phyloP scores from a whole-genome alignment of 208 protist species.

The Trypanosoma conorhini region DNA sequence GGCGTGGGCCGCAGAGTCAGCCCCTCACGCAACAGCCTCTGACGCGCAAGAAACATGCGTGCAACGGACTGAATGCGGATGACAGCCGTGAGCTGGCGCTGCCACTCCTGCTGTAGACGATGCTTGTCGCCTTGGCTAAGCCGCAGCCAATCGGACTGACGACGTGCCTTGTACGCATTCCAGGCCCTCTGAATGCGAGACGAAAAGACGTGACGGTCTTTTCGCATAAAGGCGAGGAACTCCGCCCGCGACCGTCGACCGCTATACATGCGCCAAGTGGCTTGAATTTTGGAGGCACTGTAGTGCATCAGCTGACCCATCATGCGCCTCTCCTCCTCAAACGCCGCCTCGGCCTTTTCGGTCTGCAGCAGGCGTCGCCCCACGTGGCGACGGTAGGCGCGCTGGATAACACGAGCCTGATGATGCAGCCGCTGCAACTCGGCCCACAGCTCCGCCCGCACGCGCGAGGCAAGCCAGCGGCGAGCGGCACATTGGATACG shows the following conservation, averaged over 20 bases:
- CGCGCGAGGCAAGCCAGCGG: slow-evolving; percentile 32
- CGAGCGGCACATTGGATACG: slow-evolving; percentile 53
- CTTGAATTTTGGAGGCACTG: slow-evolving; percentile 61
- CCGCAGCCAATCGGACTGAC: slow-evolving; percentile 3
- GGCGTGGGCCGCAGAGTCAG: slow-evolving; percentile 5
- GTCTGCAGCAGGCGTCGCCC: slow-evolving; percentile 1
- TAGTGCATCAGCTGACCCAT: slow-evolving; percentile 26
- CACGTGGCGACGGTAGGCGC: slow-evolving; percentile 29
- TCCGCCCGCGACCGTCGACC: slow-evolving; percentile 12
- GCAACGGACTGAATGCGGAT: slow-evolving; percentile 46
- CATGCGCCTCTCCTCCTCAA: slow-evolving; percentile 13
- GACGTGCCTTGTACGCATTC: slow-evolving; percentile 35
- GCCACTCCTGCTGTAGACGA: slow-evolving; percentile 14
- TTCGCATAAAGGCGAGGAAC: slow-evolving; percentile 46
- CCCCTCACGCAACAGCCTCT: slow-evolving; percentile 3
- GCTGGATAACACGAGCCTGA: slow-evolving; percentile 34
- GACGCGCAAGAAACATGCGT: slow-evolving; percentile 59
- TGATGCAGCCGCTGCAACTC: slow-evolving; percentile 9
- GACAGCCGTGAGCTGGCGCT: slow-evolving; percentile 25
- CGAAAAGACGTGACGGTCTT: slow-evolving; percentile 54
- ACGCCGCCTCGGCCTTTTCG: neutral
- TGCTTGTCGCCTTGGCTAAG: neutral
- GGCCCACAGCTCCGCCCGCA: neutral
- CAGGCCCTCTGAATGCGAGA: slow-evolving; percentile 54
- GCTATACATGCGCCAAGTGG: slow-evolving; percentile 53